Percentiles rank a stretch among this genome's conserved stretches.
Evolutionary conservation across 805 yeast species (phyloP).

Genomic region (Ogataea pignaliae): DNA sequence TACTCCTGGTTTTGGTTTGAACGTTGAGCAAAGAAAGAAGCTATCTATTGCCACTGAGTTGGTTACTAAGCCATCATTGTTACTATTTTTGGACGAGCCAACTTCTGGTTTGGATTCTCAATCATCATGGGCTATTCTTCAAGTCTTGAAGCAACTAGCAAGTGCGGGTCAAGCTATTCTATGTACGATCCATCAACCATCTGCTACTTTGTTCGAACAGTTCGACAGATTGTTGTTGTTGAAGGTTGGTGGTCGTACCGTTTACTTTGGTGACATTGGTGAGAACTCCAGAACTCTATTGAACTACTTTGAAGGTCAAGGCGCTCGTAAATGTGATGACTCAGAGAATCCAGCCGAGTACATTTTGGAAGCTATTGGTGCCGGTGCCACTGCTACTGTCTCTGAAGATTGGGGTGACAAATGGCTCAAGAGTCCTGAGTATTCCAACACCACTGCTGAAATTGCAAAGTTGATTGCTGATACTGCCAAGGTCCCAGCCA

Average conservation of each 20-base stretch:
- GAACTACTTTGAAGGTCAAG: constrained; percentile 41
- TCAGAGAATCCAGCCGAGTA: constrained; percentile 73
- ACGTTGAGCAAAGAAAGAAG: constrained; percentile 50
- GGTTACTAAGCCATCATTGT: constrained; percentile 48
- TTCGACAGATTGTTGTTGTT: constrained; percentile 39
- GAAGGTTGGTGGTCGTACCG: constrained; percentile 47
- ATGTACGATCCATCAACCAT: constrained; percentile 53
- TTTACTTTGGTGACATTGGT: constrained; percentile 50
- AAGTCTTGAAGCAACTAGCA: constrained; percentile 43
- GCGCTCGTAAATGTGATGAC: constrained; percentile 60
- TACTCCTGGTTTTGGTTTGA: constrained; percentile 41
- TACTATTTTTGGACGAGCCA: constrained; percentile 54
- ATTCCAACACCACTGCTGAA: constrained; percentile 1
- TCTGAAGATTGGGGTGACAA: constrained; percentile 56
- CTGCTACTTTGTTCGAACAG: constrained; percentile 39
- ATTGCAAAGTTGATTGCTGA: constrained; percentile 8
- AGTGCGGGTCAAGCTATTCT: constrained; percentile 51
- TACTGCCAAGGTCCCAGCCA: constrained; percentile 8
- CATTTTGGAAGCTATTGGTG: constrained; percentile 69
- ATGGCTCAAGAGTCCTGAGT: constrained; percentile 38
- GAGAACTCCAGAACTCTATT: constrained; percentile 36
- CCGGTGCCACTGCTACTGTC: constrained; percentile 66
- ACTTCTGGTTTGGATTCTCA: constrained; percentile 57
- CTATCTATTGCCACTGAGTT: constrained; percentile 51
- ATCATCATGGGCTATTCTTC: constrained; percentile 53